Conservation (phyloP, 805 yeast species). For the Yarrowia keelungensis region DNA sequence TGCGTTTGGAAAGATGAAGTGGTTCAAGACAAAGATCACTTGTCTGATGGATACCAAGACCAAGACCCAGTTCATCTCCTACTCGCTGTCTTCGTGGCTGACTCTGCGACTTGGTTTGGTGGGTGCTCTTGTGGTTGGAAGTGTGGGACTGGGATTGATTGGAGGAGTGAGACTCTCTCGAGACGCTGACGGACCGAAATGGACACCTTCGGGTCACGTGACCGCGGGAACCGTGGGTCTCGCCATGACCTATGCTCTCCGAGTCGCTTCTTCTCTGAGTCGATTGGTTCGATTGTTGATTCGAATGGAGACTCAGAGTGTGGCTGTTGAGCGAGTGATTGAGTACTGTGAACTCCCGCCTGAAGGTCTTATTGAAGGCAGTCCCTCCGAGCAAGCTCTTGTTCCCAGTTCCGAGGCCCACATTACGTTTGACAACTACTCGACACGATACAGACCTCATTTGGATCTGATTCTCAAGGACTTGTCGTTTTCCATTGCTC, state of each 20-base stretch:
- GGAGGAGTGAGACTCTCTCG: slow-evolving; percentile 41
- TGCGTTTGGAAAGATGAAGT: slow-evolving; percentile 71
- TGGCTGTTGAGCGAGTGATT: slow-evolving; percentile 73
- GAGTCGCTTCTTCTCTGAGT: slow-evolving; percentile 61
- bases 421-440: slow-evolving; percentile 62
- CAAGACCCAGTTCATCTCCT: slow-evolving; percentile 82
- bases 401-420: slow-evolving; percentile 73
- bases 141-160: slow-evolving; percentile 41
- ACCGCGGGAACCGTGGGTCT: slow-evolving; percentile 66
- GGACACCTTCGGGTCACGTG: slow-evolving; percentile 41
- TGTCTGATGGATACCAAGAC: slow-evolving; percentile 68
- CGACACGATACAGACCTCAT: slow-evolving; percentile 67
- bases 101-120: slow-evolving; percentile 54
- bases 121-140: slow-evolving; percentile 40
- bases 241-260: slow-evolving; percentile 57
- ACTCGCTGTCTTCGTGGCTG: slow-evolving; percentile 89
- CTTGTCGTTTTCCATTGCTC: slow-evolving; percentile 57
- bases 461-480: slow-evolving; percentile 71
- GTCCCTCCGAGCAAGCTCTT: slow-evolving; percentile 52
- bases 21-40: slow-evolving; percentile 62
- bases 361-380: slow-evolving; percentile 51
- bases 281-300: slow-evolving; percentile 49
- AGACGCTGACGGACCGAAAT: slow-evolving; percentile 9
- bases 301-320: slow-evolving; percentile 49
- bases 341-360: slow-evolving; percentile 64